Base-by-base conservation (phyloP, 345 rosid species). In the Ceriops zippeliana region DNA sequence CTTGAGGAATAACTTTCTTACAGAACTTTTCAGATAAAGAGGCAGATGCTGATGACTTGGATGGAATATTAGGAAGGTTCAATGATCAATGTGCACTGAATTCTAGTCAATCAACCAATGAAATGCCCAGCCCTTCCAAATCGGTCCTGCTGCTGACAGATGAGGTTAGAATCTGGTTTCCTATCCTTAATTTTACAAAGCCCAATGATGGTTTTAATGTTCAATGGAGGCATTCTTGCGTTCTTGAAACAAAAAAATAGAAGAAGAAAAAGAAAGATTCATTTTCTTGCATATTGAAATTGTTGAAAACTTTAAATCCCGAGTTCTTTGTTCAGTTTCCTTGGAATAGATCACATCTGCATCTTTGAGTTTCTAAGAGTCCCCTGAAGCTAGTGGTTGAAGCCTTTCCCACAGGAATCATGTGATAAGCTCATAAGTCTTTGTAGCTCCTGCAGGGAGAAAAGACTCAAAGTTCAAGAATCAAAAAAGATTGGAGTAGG, bases 11-110 rank as follows among this genome's bases (percentile, higher is more conserved):
- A 81, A 84, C 79, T 70, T 73, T 73, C 76, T 78, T 75, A 65
- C 78, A 78, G 84, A 80, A 76, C 65, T 80, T 37, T 83, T 80
- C 87, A 86, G 96, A 82, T 83, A 62, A 72, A 62, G 86, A 75
- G 59, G 80, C 81, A 73, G 80, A 80, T 71, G 70, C 71, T 51
- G 73, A 79, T 75, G 82, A 80, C 60, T 11, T 71, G 72, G 84
- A 80, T 64, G 79, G 61, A 62, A 72, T 68, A 16, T 62, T 68
- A 49, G 75, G 74, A 62, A 72, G 77, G 37, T 69, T 69, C 59
- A 47, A 35, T 59, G 62, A 80, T 70, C 72, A 65, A 38, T 54
- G 28, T 70, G 69, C 83, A 24, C 75, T 78, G 56, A 72, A 71
- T 72, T 82, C 86, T 13, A 75, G 68, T 58, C 77, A 77, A 62